Conservation (phyloP, 805 yeast species). For the Jamesozyma piceae region DNA sequence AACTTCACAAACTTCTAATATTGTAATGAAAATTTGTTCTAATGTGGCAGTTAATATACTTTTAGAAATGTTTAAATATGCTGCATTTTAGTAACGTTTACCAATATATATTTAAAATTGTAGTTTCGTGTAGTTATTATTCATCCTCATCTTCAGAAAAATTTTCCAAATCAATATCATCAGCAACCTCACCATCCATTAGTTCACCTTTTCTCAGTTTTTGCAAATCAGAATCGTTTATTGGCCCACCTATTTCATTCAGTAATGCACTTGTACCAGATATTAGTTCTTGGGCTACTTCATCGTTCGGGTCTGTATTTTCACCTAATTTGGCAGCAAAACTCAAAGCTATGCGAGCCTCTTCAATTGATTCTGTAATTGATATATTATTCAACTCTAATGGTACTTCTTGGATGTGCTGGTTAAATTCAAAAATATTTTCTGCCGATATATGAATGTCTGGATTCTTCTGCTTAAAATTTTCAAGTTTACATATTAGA, state of each 20-base stretch:
- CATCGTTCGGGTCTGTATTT: slow-evolving; percentile 33
- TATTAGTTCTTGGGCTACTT: slow-evolving; percentile 49
- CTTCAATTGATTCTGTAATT: slow-evolving; percentile 20
- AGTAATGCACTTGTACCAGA: slow-evolving; percentile 45
- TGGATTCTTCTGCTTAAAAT: slow-evolving; percentile 18
- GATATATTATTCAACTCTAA: slow-evolving; percentile 32
- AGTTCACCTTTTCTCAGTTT: slow-evolving; percentile 30
- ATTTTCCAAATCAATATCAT: slow-evolving; percentile 15
- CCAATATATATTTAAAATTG: too few species aligned
- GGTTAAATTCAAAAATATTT: slow-evolving; percentile 28
- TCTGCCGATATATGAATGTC: slow-evolving; percentile 17
- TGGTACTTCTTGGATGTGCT: slow-evolving; percentile 30
- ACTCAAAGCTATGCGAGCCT: slow-evolving; percentile 33
- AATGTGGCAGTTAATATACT: too few species aligned
- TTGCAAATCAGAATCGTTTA: slow-evolving; percentile 33
- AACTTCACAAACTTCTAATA: too few species aligned
- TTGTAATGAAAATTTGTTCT: too few species aligned
- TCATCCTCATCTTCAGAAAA: slow-evolving; percentile 7
- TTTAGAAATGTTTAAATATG: too few species aligned
- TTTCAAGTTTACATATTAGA: slow-evolving; percentile 35
- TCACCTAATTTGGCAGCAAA: slow-evolving; percentile 37
- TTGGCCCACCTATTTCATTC: slow-evolving; percentile 52
- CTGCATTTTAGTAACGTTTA: too few species aligned
- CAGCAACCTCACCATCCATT: slow-evolving; percentile 31
- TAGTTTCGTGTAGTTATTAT: neutral